Evolutionary conservation across 2,329 filamentous ascomycete species (phyloP).

Genomic region (Penicillium sp.): DNA sequence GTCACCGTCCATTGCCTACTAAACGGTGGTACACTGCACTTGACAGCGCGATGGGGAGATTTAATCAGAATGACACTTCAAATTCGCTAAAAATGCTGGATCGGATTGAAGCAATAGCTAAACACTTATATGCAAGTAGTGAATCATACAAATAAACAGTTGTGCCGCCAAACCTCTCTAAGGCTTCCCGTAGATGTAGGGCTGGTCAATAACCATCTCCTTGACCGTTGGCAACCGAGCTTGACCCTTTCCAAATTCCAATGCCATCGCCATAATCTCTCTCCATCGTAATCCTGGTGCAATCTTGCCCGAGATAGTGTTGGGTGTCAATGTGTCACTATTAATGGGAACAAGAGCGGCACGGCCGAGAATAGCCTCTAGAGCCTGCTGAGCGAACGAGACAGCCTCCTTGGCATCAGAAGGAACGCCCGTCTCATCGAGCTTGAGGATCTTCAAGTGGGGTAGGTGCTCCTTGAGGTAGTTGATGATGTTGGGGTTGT

Average conservation of each 20-base stretch:
- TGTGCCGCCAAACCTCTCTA: neutral
- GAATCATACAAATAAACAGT: slow-evolving; percentile 4
- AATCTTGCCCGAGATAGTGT: slow-evolving; percentile 13
- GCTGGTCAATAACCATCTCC: slow-evolving; percentile 11
- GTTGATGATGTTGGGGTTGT: slow-evolving; percentile 59
- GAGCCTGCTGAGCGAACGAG: slow-evolving; percentile 62
- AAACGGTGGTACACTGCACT: neutral
- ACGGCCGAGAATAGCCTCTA: slow-evolving; percentile 61
- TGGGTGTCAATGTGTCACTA: slow-evolving; percentile 11
- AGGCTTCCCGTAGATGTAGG: slow-evolving; percentile 8
- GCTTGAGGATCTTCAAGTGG: slow-evolving; percentile 54
- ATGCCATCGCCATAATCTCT: slow-evolving; percentile 9
- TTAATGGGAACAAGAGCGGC: slow-evolving; percentile 54
- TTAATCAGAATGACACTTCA: neutral
- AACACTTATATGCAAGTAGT: slow-evolving; percentile 6
- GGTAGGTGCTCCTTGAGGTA: slow-evolving; percentile 55
- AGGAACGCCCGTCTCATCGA: slow-evolving; percentile 61
- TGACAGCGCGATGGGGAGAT: neutral
- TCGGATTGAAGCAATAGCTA: neutral
- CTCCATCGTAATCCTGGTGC: slow-evolving; percentile 10
- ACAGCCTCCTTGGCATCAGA: slow-evolving; percentile 62
- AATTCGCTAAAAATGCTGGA: slow-evolving; percentile 2
- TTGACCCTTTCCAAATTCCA: slow-evolving; percentile 11
- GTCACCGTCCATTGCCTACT: neutral
- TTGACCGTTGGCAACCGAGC: slow-evolving; percentile 9